Conservation (phyloP, 805 yeast genomes). For the Yarrowia sp. region DNA sequence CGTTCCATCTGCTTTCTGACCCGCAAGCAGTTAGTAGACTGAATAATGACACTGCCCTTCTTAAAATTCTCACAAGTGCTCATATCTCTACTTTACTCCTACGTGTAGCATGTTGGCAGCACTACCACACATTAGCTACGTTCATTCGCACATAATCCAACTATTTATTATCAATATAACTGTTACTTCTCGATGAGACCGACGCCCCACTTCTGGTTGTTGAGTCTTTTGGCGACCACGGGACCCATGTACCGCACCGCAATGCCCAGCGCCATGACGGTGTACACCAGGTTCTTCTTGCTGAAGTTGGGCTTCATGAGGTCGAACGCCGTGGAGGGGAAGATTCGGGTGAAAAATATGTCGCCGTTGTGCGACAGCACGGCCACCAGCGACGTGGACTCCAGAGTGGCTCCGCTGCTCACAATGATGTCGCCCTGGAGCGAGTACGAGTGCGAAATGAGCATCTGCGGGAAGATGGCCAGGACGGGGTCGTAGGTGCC, state of each 20-base stretch:
- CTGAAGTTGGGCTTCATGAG: slow-evolving; percentile 65
- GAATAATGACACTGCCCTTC: too few species aligned
- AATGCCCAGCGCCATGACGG: slow-evolving; percentile 50
- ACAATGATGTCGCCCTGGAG: slow-evolving; percentile 42
- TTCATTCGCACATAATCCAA: too few species aligned
- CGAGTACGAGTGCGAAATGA: slow-evolving; percentile 53
- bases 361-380: slow-evolving; percentile 54
- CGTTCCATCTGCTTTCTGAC: too few species aligned
- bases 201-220: slow-evolving; percentile 29
- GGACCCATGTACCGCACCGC: slow-evolving; percentile 30
- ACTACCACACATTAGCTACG: too few species aligned
- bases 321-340: slow-evolving; percentile 86
- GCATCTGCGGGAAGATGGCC: slow-evolving; percentile 47
- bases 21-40: too few species aligned
- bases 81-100: too few species aligned
- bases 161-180: too few species aligned
- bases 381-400: slow-evolving; percentile 69
- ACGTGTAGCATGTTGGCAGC: too few species aligned
- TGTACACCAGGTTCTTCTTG: slow-evolving; percentile 56
- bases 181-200: slow-evolving; percentile 33
- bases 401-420: slow-evolving; percentile 66
- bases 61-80: too few species aligned
- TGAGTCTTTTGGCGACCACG: slow-evolving; percentile 28
- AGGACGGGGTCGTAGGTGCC: slow-evolving; percentile 68
- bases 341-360: slow-evolving; percentile 69